Base-by-base conservation (phyloP, 345 rosid species). In the Ricinus communis region DNA sequence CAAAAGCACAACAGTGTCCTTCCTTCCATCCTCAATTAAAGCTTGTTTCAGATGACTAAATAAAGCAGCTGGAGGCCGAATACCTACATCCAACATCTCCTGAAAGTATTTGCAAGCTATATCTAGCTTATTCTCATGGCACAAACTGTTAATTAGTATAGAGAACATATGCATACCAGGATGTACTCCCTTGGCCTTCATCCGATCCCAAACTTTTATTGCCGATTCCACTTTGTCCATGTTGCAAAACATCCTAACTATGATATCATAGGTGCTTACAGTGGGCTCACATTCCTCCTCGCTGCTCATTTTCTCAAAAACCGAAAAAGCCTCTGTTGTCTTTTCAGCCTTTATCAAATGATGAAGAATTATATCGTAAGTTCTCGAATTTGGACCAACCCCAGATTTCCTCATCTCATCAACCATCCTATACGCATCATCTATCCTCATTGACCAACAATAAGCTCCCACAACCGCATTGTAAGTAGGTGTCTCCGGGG, bases 141-240 rank as follows among this genome's bases (percentile, higher is more conserved):
- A 88, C 77, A 90, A 65, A 73, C 84, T 79, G 69, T 69, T 71
- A 47, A 94, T 87, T 80, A 94, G 66, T 49, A 80, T 82, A 4
- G 84, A 94, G 77, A 87, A 91, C 97, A 91, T 88, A 71, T 90
- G 98, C 93, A 91, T 90, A 13, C 87, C 96, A 1, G 96, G 97
- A 68, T 87, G 88, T 40, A 91, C 80, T 27, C 96, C 96, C 76
- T 70, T 81, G 0, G 80, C 83, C 83, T 82, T 91, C 95, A 94
- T 91, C 85, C 84, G 82, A 51, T 82, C 87, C 97, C 97, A 88
- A 33, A 86, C 57, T 65, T 76, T 80, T 13, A 83, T 60, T 10
- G 97, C 97, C 86, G 80, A 83, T 69, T 91, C 95, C 43, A 86
- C 71, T 77, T 74, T 76, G 25, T 78, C 89, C 68, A 73, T 84